Evolutionary conservation across 2,329 filamentous ascomycete genomes (phyloP).

Genomic region (Pyrenochaeta sp.): DNA sequence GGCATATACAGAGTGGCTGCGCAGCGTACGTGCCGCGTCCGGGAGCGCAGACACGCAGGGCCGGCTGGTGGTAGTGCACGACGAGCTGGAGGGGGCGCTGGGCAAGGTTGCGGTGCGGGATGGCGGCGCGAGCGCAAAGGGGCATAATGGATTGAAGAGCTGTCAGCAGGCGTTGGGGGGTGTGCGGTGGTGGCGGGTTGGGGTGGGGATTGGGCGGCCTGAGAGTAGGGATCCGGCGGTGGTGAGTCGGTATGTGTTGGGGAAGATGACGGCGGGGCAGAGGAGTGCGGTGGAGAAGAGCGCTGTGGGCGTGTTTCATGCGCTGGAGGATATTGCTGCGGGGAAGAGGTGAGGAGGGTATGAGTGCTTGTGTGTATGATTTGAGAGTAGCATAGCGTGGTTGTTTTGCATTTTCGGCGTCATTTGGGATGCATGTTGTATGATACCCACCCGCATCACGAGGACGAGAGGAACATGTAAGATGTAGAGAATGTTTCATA

Average conservation of each 20-base stretch:
- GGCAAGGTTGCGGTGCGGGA: slow-evolving; percentile 71
- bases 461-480: no score
- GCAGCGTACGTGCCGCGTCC: slow-evolving; percentile 9
- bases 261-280: slow-evolving; percentile 62
- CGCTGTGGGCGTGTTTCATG: slow-evolving; percentile 58
- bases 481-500: no score
- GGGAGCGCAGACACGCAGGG: slow-evolving; percentile 39
- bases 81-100: slow-evolving; percentile 79
- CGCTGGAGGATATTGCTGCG: slow-evolving; percentile 60
- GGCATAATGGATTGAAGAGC: slow-evolving; percentile 58
- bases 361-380: slow-evolving; percentile 2
- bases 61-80: slow-evolving; percentile 80
- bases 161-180: slow-evolving; percentile 36
- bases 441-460: no score
- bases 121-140: slow-evolving; percentile 59
- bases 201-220: slow-evolving; percentile 88
- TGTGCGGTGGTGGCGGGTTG: slow-evolving; percentile 66
- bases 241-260: slow-evolving; percentile 81
- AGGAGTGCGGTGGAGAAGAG: slow-evolving; percentile 55
- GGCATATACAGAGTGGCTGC: slow-evolving; percentile 66
- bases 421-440: neutral
- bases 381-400: no score
- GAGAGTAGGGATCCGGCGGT: slow-evolving; percentile 68
- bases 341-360: slow-evolving; percentile 29
- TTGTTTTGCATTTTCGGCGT: no score